Evolutionary conservation across 2,329 filamentous ascomycete species (phyloP).

Genomic region (Teratosphaeriaceae sp.): DNA sequence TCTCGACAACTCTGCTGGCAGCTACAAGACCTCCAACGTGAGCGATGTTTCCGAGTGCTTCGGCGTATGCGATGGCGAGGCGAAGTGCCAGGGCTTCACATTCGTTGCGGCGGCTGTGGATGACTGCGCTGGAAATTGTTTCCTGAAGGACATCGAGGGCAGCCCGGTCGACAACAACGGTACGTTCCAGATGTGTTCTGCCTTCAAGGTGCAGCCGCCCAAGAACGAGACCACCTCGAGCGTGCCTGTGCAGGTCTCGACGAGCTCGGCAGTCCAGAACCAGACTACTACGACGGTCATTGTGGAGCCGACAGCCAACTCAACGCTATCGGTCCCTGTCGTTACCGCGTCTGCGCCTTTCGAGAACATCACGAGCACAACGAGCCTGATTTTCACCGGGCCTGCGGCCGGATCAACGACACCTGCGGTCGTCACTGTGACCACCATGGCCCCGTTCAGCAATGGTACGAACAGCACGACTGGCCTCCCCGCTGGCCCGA

Average conservation of each 20-base stretch:
- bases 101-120: neutral
- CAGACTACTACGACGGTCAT: neutral
- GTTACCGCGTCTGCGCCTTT: neutral
- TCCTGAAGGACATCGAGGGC: neutral
- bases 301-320: too few relatives aligned
- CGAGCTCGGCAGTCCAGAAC: too few relatives aligned
- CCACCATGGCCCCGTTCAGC: too few relatives aligned
- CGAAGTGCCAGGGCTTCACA: conserved; percentile 1
- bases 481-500: too few relatives aligned
- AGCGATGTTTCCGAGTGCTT: neutral
- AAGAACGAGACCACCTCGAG: neutral
- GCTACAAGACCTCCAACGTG: neutral
- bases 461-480: too few relatives aligned
- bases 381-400: neutral
- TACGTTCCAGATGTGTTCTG: conserved; percentile 1
- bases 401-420: neutral
- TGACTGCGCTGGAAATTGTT: neutral
- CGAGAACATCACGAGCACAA: neutral
- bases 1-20: neutral
- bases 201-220: neutral
- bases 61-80: neutral
- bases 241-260: neutral
- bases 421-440: too few relatives aligned
- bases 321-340: too few relatives aligned
- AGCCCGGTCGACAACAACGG: neutral